These are phyloP conservation scores for Periconia macrospinosa DNA, from an alignment of 2,329 filamentous ascomycete species.

Conservation along the genomic window DNA sequence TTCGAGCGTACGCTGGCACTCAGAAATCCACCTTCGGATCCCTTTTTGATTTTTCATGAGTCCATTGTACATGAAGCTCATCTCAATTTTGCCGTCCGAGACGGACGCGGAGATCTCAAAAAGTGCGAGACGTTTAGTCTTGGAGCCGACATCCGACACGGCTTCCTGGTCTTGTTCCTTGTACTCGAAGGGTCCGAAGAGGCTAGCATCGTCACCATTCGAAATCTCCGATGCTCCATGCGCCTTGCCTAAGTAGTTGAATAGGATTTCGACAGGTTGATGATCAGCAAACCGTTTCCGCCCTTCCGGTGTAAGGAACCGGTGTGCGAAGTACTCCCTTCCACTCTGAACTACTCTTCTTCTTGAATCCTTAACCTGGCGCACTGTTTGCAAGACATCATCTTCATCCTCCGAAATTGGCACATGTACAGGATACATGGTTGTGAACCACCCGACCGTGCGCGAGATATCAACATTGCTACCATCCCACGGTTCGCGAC, in stretches of 20 bases:
- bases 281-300: constrained; percentile 38
- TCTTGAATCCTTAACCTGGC: constrained; percentile 58
- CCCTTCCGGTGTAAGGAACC: constrained; percentile 33
- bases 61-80: constrained; percentile 39
- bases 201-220: constrained; percentile 52
- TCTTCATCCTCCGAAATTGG: constrained; percentile 49
- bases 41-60: constrained; percentile 35
- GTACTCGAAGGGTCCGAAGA: constrained; percentile 44
- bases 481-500: constrained; percentile 44
- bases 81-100: constrained; percentile 22
- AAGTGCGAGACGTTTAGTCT: constrained; percentile 29
- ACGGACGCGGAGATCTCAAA: constrained; percentile 37
- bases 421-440: constrained; percentile 55
- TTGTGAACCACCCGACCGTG: constrained; percentile 65
- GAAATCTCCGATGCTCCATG: constrained; percentile 23
- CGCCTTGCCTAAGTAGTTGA: constrained; percentile 58
- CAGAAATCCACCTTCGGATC: constrained; percentile 36
- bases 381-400: constrained; percentile 56
- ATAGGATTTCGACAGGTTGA: constrained; percentile 60
- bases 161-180: constrained; percentile 26
- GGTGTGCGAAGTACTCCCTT: constrained; percentile 52
- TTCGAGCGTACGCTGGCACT: constrained; percentile 34
- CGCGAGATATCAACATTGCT: constrained; percentile 56
- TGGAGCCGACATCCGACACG: constrained; percentile 31
- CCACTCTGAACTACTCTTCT: constrained; percentile 50